Evolutionary conservation across 2,329 filamentous ascomycete species (phyloP).

Genomic region (Xylariaceae sp.): DNA sequence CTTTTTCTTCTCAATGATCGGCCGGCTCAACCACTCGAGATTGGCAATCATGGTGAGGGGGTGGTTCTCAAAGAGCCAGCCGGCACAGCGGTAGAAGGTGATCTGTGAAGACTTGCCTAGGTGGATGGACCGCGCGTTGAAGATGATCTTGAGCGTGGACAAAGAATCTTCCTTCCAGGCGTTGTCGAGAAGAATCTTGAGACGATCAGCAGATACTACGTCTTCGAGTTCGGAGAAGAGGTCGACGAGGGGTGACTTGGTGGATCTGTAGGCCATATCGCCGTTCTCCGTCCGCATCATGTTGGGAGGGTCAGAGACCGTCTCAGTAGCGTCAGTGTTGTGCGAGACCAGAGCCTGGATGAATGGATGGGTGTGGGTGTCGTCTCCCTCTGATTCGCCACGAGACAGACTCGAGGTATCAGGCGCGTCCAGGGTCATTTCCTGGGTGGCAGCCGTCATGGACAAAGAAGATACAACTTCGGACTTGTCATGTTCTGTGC

Average conservation of each 20-base stretch:
- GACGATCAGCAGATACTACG: constrained; percentile 30
- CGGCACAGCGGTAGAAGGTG: constrained; percentile 47
- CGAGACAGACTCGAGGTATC: neutral
- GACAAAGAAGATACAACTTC: too few relatives aligned
- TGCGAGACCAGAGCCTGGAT: constrained; percentile 31
- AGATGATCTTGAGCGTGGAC: constrained; percentile 53
- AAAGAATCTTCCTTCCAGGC: constrained; percentile 46
- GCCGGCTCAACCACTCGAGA: constrained; percentile 49
- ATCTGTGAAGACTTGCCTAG: constrained; percentile 47
- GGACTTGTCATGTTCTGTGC: too few relatives aligned
- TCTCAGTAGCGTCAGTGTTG: neutral
- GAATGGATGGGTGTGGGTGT: constrained; percentile 27
- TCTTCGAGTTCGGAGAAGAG: constrained; percentile 49
- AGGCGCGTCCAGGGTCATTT: too few relatives aligned
- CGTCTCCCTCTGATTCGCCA: neutral
- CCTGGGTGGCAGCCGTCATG: too few relatives aligned
- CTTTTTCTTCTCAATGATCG: constrained; percentile 50
- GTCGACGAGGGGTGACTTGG: constrained; percentile 43
- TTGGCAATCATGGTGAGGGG: constrained; percentile 49
- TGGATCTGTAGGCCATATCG: constrained; percentile 44
- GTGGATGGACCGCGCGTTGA: constrained; percentile 56
- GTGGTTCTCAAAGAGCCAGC: constrained; percentile 52
- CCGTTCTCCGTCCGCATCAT: constrained; percentile 49
- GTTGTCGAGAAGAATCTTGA: constrained; percentile 38
- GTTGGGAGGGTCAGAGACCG: too few relatives aligned